Evolutionary conservation across 345 rosid genomes (phyloP), one percentile per base, ranked within the genome.

Genomic region (Aurinia saxatilis): DNA sequence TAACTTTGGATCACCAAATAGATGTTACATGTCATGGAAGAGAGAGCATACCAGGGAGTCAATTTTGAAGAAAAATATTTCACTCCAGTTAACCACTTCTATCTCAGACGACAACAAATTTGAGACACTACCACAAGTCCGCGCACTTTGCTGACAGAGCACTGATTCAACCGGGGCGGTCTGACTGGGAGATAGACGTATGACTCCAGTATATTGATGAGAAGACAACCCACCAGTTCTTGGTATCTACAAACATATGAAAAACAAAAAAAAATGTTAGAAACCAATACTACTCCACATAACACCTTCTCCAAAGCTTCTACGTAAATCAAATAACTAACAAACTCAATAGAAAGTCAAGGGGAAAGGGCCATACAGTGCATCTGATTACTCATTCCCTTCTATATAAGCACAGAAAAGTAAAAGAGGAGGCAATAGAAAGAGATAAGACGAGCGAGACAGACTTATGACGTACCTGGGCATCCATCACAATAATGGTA

Each of bases 21-120:
- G 31, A 57, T 71, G 36, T 13, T 37, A 52, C 30, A 45, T 60
- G 27, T 51, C 34, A 54, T 31, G 58, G 62, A 53, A 16, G 37
- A 38, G 40, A 45, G 64, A 56, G 44, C 35, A 58, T 86, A 93
- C 99, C 80, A 60, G 72, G 30, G 85, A 77, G 56, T 90, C 88
- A 31, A 87, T 82, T 80, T 82, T 90, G 70, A 93, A 90, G 83
- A 90, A 90, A 80, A 90, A 87, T 42, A 85, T 74, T 77, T 93
- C 99, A 78, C 65, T 79, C 99, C 99, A 93, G 68, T 70, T 57
- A 57, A 87, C 85, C 49, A 74, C 50, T 65, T 81, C 87, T 35
- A 63, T 72, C 72, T 80, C 80, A 29, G 87, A 73, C 50, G 90
- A 74, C 2, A 68, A 65, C 48, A 64, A 49, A 55, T 67, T 77